Percentiles rank a stretch among this genome's conserved stretches.
Conservation (phyloP, 2,329 filamentous ascomycete species). For the Mariannaea sp. region DNA sequence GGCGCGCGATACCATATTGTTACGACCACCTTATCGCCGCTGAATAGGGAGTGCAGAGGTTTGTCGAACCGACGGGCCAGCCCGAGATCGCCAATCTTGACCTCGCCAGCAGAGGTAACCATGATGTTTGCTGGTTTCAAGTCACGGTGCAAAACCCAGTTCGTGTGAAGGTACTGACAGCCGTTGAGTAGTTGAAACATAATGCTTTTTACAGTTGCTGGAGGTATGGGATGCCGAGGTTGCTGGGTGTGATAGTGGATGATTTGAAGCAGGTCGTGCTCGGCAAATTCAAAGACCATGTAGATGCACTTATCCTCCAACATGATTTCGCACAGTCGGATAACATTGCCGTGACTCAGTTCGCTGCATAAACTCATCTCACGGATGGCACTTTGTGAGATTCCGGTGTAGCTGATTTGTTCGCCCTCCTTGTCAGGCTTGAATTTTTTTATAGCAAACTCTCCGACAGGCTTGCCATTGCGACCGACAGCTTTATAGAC, state of each 20-base stretch:
- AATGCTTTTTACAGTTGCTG: constrained; percentile 87
- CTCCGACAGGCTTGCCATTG: constrained; percentile 57
- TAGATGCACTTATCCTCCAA: constrained; percentile 98
- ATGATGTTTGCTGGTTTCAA: constrained; percentile 99
- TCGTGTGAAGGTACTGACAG: constrained; percentile 90
- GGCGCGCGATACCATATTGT: constrained; percentile 99
- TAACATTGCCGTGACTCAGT: constrained; percentile 84
- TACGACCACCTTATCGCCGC: constrained; percentile 96
- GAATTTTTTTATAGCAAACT: constrained; percentile 99
- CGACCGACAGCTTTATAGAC: constrained; percentile 93
- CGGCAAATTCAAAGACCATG: constrained; percentile 99
- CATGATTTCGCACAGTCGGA: constrained; percentile 91
- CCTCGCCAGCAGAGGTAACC: constrained; percentile 86
- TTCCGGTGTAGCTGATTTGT: constrained; percentile 90
- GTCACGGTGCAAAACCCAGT: constrained; percentile 97
- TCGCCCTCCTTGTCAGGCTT: constrained; percentile 99
- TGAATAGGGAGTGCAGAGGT: constrained; percentile 87
- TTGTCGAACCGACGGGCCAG: constrained; percentile 93
- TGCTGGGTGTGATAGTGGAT: constrained; percentile 97
- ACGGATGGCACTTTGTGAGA: constrained; percentile 94
- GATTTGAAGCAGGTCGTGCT: constrained; percentile 96
- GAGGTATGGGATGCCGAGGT: constrained; percentile 84
- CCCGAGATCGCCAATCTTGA: constrained; percentile 94
- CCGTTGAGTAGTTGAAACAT: constrained; percentile 96
- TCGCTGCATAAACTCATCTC: constrained; percentile 98